Conservation (phyloP, 805 yeast species). For the Metschnikowia vanudenii region DNA sequence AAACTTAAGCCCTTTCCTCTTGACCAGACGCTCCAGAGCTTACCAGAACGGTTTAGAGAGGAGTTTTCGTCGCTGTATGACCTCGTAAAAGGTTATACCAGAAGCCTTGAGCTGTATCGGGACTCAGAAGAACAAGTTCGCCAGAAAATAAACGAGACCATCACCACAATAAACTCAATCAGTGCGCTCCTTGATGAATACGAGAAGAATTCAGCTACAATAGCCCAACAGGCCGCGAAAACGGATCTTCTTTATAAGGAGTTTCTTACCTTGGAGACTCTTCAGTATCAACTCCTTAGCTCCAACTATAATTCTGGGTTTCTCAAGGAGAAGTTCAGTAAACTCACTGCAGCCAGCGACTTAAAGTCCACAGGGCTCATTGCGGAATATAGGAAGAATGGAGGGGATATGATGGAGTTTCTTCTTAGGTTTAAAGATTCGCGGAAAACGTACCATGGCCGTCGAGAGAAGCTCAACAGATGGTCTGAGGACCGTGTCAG, state of each 20-base stretch:
- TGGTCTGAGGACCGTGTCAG: slow-evolving; percentile 46
- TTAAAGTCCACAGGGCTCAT: slow-evolving; percentile 2
- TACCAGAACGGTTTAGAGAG: slow-evolving; percentile 28
- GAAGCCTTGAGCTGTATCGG: slow-evolving; percentile 25
- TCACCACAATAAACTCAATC: slow-evolving; percentile 23
- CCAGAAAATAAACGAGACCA: slow-evolving; percentile 16
- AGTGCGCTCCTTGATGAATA: slow-evolving; percentile 20
- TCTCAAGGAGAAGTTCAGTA: slow-evolving; percentile 12
- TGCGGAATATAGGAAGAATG: slow-evolving; percentile 3
- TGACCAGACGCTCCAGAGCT: slow-evolving; percentile 28
- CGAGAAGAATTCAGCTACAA: slow-evolving; percentile 19
- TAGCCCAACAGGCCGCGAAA: slow-evolving; percentile 24
- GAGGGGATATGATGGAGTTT: slow-evolving; percentile 18
- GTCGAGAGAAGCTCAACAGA: slow-evolving; percentile 38
- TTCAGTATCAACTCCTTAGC: slow-evolving; percentile 39
- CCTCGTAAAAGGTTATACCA: slow-evolving; percentile 26
- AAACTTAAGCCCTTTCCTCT: slow-evolving; percentile 25
- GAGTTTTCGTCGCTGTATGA: slow-evolving; percentile 30
- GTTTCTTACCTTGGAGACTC: slow-evolving; percentile 34
- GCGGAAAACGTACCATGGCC: slow-evolving; percentile 33
- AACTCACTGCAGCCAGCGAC: slow-evolving; percentile 10
- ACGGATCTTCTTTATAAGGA: slow-evolving; percentile 30
- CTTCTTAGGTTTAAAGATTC: slow-evolving; percentile 23
- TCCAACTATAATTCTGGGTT: slow-evolving; percentile 36
- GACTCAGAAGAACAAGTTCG: slow-evolving; percentile 23